These are phyloP conservation scores for Flammula alnicola DNA, from an alignment of 1,284 basidiomycete species.

Conservation along the genomic window DNA sequence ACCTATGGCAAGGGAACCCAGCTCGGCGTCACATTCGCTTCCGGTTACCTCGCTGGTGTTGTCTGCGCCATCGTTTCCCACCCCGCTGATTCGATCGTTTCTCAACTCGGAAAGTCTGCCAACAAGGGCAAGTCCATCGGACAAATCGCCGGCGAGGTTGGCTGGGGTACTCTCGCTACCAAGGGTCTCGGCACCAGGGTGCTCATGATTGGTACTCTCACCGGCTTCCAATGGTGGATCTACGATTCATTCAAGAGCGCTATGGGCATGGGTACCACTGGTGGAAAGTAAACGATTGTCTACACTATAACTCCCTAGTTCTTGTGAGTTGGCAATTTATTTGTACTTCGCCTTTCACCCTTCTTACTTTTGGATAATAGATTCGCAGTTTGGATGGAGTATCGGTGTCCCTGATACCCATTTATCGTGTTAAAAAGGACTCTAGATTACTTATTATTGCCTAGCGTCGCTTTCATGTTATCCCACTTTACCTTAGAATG, in stretches of 20 bases:
- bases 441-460: slow-evolving; percentile 24
- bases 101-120: slow-evolving; percentile 74
- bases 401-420: slow-evolving; percentile 13
- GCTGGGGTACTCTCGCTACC: slow-evolving; percentile 63
- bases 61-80: slow-evolving; percentile 84
- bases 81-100: slow-evolving; percentile 81
- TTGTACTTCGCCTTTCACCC: too few relatives aligned
- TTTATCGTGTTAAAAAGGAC: slow-evolving; percentile 26
- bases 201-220: slow-evolving; percentile 78
- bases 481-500: slow-evolving; percentile 20
- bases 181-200: slow-evolving; percentile 84
- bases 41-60: slow-evolving; percentile 83
- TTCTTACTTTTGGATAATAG: neutral
- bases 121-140: slow-evolving; percentile 79
- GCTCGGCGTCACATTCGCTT: slow-evolving; percentile 80
- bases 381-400: slow-evolving; percentile 11
- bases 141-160: slow-evolving; percentile 70
- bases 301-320: slow-evolving; percentile 5
- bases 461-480: slow-evolving; percentile 15
- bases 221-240: slow-evolving; percentile 91
- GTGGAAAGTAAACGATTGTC: slow-evolving; percentile 67
- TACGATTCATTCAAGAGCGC: slow-evolving; percentile 81
- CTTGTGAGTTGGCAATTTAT: slow-evolving; percentile 1
- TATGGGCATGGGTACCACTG: slow-evolving; percentile 84
- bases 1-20: slow-evolving; percentile 73